Conservation (phyloP, 1,139 yeast genomes). For the Sugiyamaella xylanicola region DNA sequence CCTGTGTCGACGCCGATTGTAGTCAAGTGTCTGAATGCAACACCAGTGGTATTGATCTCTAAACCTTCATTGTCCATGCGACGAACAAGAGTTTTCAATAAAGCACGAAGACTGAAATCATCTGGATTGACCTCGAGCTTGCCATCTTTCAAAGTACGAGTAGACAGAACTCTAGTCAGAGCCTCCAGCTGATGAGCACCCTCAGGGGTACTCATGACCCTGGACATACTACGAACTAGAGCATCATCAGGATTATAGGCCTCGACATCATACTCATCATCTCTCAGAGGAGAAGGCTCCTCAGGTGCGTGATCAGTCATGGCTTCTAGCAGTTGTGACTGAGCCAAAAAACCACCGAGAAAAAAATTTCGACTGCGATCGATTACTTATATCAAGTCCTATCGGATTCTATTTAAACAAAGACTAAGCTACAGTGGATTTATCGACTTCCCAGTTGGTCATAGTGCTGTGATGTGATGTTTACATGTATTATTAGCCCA, state of each 20-base stretch:
- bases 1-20: constrained; percentile 56
- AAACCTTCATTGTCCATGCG: constrained; percentile 48
- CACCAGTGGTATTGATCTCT: constrained; percentile 53
- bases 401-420: constrained; percentile 1
- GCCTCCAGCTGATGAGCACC: constrained; percentile 47
- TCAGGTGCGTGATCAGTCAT: constrained; percentile 1
- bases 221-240: constrained; percentile 26
- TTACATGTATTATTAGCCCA: background rate
- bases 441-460: background rate
- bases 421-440: background rate
- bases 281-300: background rate
- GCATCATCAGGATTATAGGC: constrained; percentile 26
- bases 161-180: constrained; percentile 47
- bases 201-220: constrained; percentile 33
- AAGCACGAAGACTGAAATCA: constrained; percentile 47
- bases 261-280: constrained; percentile 26
- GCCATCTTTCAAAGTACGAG: constrained; percentile 45
- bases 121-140: constrained; percentile 45
- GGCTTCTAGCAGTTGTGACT: background rate
- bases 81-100: constrained; percentile 41
- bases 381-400: background rate
- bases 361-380: background rate
- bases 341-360: no score
- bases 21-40: constrained; percentile 50
- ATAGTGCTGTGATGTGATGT: constrained; percentile 2